Percentiles rank a stretch among this genome's conserved stretches.
Conservation (phyloP, 805 yeast species). For the Hanseniaspora guilliermondii region DNA sequence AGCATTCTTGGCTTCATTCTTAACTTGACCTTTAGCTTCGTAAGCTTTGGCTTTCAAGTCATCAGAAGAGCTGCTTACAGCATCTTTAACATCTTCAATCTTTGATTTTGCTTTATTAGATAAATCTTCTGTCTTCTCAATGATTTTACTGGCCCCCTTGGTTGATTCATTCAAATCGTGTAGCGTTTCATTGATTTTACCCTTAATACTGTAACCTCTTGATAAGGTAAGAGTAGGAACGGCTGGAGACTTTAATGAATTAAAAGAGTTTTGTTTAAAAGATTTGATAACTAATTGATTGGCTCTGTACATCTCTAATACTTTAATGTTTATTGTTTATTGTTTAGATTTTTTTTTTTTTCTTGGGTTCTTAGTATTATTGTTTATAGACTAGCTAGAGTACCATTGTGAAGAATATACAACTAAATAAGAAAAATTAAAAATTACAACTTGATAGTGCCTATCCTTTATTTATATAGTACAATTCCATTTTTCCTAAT, state of each 20-base stretch:
- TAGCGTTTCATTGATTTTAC: constrained; percentile 18
- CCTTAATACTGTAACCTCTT: constrained; percentile 6
- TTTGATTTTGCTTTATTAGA: constrained; percentile 15
- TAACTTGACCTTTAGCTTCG: neutral
- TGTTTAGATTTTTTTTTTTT: neutral
- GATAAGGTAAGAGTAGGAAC: neutral
- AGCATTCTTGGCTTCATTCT: neutral
- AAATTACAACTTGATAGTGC: too few species aligned
- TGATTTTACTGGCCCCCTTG: constrained; percentile 21
- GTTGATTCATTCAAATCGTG: constrained; percentile 19
- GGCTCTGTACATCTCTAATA: neutral
- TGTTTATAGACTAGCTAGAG: too few species aligned
- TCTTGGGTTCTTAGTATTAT: too few species aligned
- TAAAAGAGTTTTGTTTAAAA: neutral
- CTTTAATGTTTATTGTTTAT: neutral
- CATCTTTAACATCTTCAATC: constrained; percentile 15
- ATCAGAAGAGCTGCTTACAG: neutral
- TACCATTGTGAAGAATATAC: too few species aligned
- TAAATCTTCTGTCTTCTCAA: constrained; percentile 21
- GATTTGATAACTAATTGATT: neutral
- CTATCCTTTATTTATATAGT: neutral
- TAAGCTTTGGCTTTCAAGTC: constrained; percentile 7
- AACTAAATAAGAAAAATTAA: too few species aligned
- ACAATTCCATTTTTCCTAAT: too few species aligned
- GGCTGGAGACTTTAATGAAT: neutral